Base-by-base conservation (phyloP, 169 alveolate species). In the Plasmodium gonderi region DNA sequence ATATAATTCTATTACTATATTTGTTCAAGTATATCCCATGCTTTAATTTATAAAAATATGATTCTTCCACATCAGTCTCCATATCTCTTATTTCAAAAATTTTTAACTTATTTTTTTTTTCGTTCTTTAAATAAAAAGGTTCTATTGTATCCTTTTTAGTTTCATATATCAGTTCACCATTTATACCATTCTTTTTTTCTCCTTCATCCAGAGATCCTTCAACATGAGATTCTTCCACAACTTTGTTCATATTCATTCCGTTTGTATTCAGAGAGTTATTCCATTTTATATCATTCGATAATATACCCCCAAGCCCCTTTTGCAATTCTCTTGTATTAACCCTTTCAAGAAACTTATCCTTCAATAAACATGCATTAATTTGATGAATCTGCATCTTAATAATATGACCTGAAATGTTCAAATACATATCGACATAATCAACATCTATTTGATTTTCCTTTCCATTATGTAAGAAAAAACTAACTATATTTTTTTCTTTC, bases 361-460 rank as follows among this genome's bases (percentile, higher is more conserved):
- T 85, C 67, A 51, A 17, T 29, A 31, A 26, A 33, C 40, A 85
- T 14, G 67, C 42, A 51, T 11, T 12, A 51, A 85, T 78, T 74
- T 85, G 65, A 26, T 36, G 14, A 33, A 85, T 74, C 45, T 68
- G 64, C 67, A 85, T 51, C 67, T 68, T 76, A 36, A 85, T 45
- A 54, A 85, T 75, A 44, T 85, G 38, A 3, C 68, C 54, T 44
- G 42, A 75, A 33, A 85, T 85, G 51, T 40, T 49, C 26, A 85
- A 54, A 85, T 85, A 85, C 12, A 85, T 64, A 20, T 85, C 89
- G 0, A 85, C 54, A 60, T 85, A 42, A 12, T 85, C 77, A 54
- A 85, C 67, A 40, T 85, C 68, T 38, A 85, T 60, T 76, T 51
- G 54, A 14, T 75, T 85, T 29, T 23, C 44, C 17, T 23, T 31